These are phyloP conservation scores for Striga hermonthica DNA, from an alignment of 305 asterid species.

Conservation along the genomic window DNA sequence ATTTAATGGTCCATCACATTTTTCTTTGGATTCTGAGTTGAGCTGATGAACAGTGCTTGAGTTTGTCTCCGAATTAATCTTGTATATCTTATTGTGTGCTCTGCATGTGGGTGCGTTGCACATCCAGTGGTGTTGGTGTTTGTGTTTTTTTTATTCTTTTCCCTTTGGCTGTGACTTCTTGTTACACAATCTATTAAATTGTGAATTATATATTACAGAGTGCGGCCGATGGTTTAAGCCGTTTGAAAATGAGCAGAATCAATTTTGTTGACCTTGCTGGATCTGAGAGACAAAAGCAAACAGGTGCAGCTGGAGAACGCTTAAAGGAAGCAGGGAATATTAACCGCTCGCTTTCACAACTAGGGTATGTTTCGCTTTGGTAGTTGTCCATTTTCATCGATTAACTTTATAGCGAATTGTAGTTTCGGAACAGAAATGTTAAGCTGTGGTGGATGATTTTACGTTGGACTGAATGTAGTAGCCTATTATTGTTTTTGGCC, in stretches of 20 bases:
- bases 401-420: background rate
- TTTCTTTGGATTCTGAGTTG: conserved; percentile 15
- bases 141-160: background rate
- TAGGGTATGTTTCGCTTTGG: conserved; percentile 63
- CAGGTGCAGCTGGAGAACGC: conserved; percentile 99
- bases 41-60: conserved; percentile 25
- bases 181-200: conserved; percentile 27
- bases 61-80: conserved; percentile 16
- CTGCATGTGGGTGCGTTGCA: conserved; percentile 15
- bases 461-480: conserved; percentile 9
- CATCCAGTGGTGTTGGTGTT: background rate
- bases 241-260: conserved; percentile 80
- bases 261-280: conserved; percentile 99
- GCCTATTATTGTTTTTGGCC: conserved; percentile 14
- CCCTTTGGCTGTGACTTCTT: conserved; percentile 17
- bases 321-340: conserved; percentile 99
- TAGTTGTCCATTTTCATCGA: conserved; percentile 14
- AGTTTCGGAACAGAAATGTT: conserved; percentile 3
- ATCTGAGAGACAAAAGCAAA: conserved; percentile 95
- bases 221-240: conserved; percentile 74
- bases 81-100: conserved; percentile 20
- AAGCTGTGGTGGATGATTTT: conserved; percentile 14
- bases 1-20: conserved; percentile 11
- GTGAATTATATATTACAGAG: conserved; percentile 51
- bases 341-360: conserved; percentile 95